phyloP scores from a whole-genome alignment of 495 filamentous ascomycete genomes.

The Penicillium herquei region DNA sequence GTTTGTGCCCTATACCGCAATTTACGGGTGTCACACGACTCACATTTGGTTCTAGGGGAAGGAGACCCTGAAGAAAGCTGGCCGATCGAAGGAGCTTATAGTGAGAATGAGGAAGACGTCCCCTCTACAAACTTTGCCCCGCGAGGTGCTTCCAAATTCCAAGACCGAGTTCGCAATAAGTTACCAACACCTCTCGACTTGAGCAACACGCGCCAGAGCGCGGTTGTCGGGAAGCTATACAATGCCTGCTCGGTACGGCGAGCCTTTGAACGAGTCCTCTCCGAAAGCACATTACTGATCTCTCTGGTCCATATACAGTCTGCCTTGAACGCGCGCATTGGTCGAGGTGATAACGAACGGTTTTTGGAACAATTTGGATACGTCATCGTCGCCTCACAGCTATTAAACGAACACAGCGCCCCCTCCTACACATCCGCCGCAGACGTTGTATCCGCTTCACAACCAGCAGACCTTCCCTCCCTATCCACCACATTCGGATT shows the following conservation, averaged over 20 bases:
- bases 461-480: slow-evolving; percentile 35
- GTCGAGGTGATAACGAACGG: slow-evolving; percentile 74
- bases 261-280: background rate
- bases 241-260: slow-evolving; percentile 58
- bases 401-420: slow-evolving; percentile 67
- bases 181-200: slow-evolving; percentile 62
- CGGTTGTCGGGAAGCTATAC: slow-evolving; percentile 51
- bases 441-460: slow-evolving; percentile 36
- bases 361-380: slow-evolving; percentile 97
- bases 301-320: slow-evolving; percentile 27
- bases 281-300: background rate
- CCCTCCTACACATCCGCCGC: slow-evolving; percentile 46
- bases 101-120: slow-evolving; percentile 31
- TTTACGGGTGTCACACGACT: background rate
- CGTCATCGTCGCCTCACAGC: slow-evolving; percentile 89
- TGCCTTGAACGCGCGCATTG: slow-evolving; percentile 68
- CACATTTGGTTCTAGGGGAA: slow-evolving; percentile 40
- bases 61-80: slow-evolving; percentile 45
- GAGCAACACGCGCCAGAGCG: slow-evolving; percentile 48
- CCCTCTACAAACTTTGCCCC: slow-evolving; percentile 67
- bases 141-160: slow-evolving; percentile 65
- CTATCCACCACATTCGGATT: slow-evolving; percentile 46
- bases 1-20: slow-evolving; percentile 44
- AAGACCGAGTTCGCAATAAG: slow-evolving; percentile 63
- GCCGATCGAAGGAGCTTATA: slow-evolving; percentile 42